A percentile compares a stretch with the other conserved stretches of the same genome.
These are phyloP conservation scores for Usnea hakonensis DNA, from an alignment of 495 filamentous ascomycete genomes.

Conservation along the genomic window DNA sequence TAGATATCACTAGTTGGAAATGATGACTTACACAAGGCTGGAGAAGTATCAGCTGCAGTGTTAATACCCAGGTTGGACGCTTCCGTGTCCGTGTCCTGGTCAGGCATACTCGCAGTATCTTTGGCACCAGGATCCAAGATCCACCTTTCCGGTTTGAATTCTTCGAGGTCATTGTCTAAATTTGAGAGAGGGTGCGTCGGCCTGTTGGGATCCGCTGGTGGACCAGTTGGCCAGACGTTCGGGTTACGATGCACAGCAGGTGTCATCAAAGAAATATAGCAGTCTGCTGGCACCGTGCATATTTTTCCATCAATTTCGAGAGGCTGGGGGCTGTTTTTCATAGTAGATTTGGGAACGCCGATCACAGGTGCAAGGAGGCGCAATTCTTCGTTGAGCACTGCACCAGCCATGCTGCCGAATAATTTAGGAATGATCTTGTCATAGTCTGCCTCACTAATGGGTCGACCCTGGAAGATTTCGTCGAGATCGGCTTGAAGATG, in stretches of 20 bases:
- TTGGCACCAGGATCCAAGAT: slow-evolving; percentile 39
- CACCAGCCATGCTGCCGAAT: slow-evolving; percentile 57
- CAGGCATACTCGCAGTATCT: background rate
- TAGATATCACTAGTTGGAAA: too few relatives aligned
- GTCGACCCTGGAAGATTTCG: slow-evolving; percentile 39
- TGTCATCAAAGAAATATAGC: slow-evolving; percentile 40
- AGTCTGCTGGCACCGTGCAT: slow-evolving; percentile 42
- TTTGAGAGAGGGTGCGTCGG: slow-evolving; percentile 20
- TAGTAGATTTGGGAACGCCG: slow-evolving; percentile 52
- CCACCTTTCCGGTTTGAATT: slow-evolving; percentile 52
- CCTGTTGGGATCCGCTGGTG: slow-evolving; percentile 21
- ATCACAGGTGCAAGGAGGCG: slow-evolving; percentile 55
- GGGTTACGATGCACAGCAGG: slow-evolving; percentile 52
- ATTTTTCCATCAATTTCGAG: slow-evolving; percentile 43
- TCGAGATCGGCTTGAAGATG: slow-evolving; percentile 58
- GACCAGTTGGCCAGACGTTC: slow-evolving; percentile 40
- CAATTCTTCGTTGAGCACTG: slow-evolving; percentile 60
- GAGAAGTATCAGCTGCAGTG: slow-evolving; percentile 37
- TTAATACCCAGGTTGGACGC: slow-evolving; percentile 4
- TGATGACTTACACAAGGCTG: too few relatives aligned
- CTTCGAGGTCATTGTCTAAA: slow-evolving; percentile 36
- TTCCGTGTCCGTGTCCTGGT: slow-evolving; percentile 21
- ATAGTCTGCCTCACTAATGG: slow-evolving; percentile 53
- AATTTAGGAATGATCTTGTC: slow-evolving; percentile 48
- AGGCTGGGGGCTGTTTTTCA: slow-evolving; percentile 38